phyloP scores from a whole-genome alignment of 768 basidiomycete species.

The Daedalea quercina region DNA sequence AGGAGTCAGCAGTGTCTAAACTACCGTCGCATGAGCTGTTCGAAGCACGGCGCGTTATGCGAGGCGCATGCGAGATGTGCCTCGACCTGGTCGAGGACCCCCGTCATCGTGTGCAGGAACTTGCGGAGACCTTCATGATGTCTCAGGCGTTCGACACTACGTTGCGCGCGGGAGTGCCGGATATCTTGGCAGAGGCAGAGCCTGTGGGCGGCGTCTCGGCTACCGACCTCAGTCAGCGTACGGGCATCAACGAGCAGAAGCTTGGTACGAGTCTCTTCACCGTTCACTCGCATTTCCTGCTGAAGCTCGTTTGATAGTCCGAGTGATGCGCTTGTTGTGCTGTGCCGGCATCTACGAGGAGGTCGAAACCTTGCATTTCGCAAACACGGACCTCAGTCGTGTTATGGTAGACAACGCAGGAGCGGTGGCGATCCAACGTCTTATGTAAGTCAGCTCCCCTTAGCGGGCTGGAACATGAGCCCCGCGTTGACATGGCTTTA shows the following conservation, averaged over 20 bases:
- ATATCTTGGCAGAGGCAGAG: constrained; percentile 3
- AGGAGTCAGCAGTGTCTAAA: neutral
- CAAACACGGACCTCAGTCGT: constrained; percentile 4
- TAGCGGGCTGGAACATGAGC: neutral
- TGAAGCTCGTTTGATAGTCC: neutral
- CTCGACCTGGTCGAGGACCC: constrained; percentile 5
- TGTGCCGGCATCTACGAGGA: constrained; percentile 2
- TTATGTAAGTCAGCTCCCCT: neutral
- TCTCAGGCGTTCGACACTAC: constrained; percentile 3
- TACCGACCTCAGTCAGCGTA: neutral
- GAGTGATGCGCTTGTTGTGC: neutral
- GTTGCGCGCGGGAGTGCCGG: neutral
- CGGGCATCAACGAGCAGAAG: neutral
- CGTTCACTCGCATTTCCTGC: neutral
- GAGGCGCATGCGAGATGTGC: constrained; percentile 1
- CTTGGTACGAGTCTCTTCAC: neutral
- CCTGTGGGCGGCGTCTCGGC: neutral
- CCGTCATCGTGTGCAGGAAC: neutral
- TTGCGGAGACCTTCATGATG: neutral
- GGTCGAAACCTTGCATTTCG: constrained; percentile 1
- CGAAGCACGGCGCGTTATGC: neutral
- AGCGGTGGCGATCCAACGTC: neutral
- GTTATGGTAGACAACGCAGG: neutral
- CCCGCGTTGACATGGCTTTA: neutral
- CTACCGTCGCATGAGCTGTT: neutral